These are phyloP conservation scores for Thielaviopsis populi DNA, from an alignment of 2,329 filamentous ascomycete genomes.

Conservation along the genomic window DNA sequence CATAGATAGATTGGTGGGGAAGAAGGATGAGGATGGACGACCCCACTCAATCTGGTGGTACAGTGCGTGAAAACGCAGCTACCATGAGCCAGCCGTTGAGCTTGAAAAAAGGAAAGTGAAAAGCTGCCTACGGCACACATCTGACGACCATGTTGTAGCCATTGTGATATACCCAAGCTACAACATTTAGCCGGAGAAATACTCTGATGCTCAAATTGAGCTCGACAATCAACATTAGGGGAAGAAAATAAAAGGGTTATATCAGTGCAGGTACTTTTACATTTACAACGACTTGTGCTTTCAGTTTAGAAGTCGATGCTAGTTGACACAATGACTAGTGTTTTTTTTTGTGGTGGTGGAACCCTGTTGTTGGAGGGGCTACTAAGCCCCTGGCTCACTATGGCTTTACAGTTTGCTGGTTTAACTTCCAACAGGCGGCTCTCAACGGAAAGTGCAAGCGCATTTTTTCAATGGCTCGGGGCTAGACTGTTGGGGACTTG, in stretches of 20 bases:
- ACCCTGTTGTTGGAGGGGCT: background rate
- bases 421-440: background rate
- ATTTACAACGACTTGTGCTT: too few relatives aligned
- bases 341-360: background rate
- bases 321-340: background rate
- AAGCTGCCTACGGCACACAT: background rate
- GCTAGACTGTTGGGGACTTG: background rate
- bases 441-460: constrained; percentile 15
- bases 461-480: constrained; percentile 3
- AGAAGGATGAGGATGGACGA: constrained; percentile 8
- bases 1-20: constrained; percentile 5
- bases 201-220: background rate
- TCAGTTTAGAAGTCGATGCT: background rate
- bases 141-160: background rate
- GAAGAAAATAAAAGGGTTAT: too few relatives aligned
- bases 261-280: too few relatives aligned
- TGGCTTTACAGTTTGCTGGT: background rate
- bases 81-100: constrained; percentile 7
- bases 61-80: constrained; percentile 5
- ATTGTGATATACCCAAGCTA: background rate
- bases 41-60: constrained; percentile 1
- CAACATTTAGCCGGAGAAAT: background rate
- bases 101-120: background rate
- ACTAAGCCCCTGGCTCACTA: background rate
- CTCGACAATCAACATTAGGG: too few relatives aligned